Evolutionary conservation across 1,139 yeast species (phyloP), one percentile per base, ranked within the genome.

Genomic region (Lodderomyces metapsilosis): DNA sequence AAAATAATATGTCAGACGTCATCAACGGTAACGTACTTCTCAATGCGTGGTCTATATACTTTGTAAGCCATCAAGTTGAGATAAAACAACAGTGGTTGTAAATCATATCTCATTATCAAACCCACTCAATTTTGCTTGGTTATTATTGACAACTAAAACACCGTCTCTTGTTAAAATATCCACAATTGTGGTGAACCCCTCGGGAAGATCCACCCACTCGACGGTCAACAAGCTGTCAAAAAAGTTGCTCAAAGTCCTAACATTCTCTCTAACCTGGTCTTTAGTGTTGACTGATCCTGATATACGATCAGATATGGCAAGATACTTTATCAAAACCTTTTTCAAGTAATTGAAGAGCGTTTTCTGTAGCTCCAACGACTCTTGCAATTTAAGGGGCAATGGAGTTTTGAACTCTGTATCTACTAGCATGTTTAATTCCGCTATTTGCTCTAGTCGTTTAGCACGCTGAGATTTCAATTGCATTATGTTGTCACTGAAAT

Each of bases 271-370:
- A 17, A 62, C 49, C 3, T 54, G 46, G 1, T 40, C 44, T 33
- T 54, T 54, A 34, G 57, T 59, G 51, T 53, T 48, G 18, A 49
- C 46, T n/a, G 41, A 18, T 43, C 34, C 51, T 44, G 31, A 43
- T 41, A 34, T 52, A 53, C 57, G 52, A 42, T 55, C 58, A 38
- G 55, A 55, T 12, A 58, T 40, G 10, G 64, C 64, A 20, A 61
- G 47, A 28, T 55, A 49, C 47, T 58, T 60, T 25, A 57, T 48
- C 12, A 61, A 41, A 8, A 61, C 52, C 31, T 62, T 47, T 34
- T 54, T 56, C 40, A 63, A 42, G 37, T 52, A 59, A 9, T 47
- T 40, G 15, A 47, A 41, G 27, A 59, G 37, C 3, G 28, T 21
- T 8, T 47, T 49, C 23, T 55, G 54, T 9, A 49, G 40, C 3